These are phyloP conservation scores for Gentiana straminea DNA, from an alignment of 257 asterid species.

Conservation along the genomic window DNA sequence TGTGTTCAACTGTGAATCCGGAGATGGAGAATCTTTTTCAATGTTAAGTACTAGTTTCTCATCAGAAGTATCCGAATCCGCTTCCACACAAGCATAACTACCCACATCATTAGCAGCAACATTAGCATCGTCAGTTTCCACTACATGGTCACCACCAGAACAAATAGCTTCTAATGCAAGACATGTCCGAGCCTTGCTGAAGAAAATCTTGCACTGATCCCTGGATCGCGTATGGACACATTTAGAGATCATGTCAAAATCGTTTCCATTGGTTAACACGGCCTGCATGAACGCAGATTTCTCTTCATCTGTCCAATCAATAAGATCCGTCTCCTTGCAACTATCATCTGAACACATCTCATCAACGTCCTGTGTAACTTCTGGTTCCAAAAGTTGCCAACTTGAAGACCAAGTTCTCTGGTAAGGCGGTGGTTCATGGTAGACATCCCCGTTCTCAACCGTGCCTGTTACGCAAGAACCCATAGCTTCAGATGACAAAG, in stretches of 20 bases:
- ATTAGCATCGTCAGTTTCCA: constrained; percentile 63
- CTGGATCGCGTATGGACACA: constrained; percentile 54
- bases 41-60: constrained; percentile 33
- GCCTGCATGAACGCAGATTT: constrained; percentile 60
- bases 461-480: constrained; percentile 88
- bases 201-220: constrained; percentile 84
- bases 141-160: constrained; percentile 39
- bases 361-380: constrained; percentile 49
- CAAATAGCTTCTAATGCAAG: constrained; percentile 55
- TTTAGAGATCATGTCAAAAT: constrained; percentile 59
- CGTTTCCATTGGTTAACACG: constrained; percentile 64
- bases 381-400: constrained; percentile 57
- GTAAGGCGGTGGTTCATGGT: constrained; percentile 50
- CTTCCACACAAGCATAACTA: constrained; percentile 33
- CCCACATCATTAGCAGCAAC: no score
- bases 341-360: constrained; percentile 86
- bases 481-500: constrained; percentile 93
- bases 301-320: constrained; percentile 95
- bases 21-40: constrained; percentile 28
- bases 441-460: constrained; percentile 59
- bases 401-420: constrained; percentile 40
- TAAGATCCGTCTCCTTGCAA: constrained; percentile 68
- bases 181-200: constrained; percentile 79
- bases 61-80: constrained; percentile 26
- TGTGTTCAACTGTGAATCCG: constrained; percentile 17